Evolutionary conservation across 371 early-diverging fungal species (phyloP).

Genomic region (Nematocida sp.): DNA sequence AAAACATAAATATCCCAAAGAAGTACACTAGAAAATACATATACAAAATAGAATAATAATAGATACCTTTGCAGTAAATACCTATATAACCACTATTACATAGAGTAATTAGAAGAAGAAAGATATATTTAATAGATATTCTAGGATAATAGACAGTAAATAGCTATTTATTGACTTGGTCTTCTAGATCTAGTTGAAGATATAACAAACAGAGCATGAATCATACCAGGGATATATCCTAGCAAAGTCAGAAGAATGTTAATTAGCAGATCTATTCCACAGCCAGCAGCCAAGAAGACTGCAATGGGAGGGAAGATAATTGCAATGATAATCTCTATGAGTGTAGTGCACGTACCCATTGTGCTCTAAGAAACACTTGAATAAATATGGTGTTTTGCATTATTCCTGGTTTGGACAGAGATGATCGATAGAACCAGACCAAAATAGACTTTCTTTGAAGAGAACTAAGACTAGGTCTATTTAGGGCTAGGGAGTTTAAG

Average conservation of each 20-base stretch:
- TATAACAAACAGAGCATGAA: constrained; percentile 69
- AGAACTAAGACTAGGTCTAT: too few relatives aligned
- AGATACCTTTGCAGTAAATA: too few relatives aligned
- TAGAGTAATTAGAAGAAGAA: too few relatives aligned
- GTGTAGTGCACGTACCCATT: constrained; percentile 38
- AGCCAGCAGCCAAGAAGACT: constrained; percentile 69
- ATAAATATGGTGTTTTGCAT: too few relatives aligned
- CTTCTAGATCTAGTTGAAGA: constrained; percentile 75
- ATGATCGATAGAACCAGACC: too few relatives aligned
- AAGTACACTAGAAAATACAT: not conserved
- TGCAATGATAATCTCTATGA: constrained; percentile 58
- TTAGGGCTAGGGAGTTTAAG: too few relatives aligned
- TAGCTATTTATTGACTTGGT: constrained; percentile 46
- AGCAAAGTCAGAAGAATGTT: constrained; percentile 71
- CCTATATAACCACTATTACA: too few relatives aligned
- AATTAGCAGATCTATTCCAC: constrained; percentile 70
- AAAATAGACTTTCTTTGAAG: too few relatives aligned
- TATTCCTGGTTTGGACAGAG: too few relatives aligned
- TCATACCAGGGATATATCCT: constrained; percentile 72
- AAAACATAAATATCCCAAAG: not conserved
- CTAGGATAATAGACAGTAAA: too few relatives aligned
- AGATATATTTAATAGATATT: too few relatives aligned
- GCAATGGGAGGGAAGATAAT: constrained; percentile 71
- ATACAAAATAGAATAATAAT: too few relatives aligned
- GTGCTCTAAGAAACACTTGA: not conserved